Evolutionary conservation across 2,329 filamentous ascomycete species (phyloP).

Genomic region (Apiospora sp.): DNA sequence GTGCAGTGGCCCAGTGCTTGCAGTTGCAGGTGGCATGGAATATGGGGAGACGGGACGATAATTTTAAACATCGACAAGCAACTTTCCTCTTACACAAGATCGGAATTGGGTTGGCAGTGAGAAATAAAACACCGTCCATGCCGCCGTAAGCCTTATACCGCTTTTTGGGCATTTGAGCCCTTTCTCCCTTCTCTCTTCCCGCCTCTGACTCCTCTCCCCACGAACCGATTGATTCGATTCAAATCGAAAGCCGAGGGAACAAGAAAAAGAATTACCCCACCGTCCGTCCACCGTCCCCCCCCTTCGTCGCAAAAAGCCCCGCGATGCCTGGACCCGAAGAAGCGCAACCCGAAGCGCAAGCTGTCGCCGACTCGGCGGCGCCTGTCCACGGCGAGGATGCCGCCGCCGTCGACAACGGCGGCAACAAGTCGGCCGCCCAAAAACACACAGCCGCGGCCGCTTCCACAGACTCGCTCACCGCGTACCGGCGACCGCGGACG

Average conservation of each 20-base stretch:
- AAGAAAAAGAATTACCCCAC: slow-evolving; percentile 12
- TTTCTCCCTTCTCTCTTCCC: neutral
- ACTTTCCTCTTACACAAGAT: slow-evolving; percentile 4
- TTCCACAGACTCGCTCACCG: slow-evolving; percentile 26
- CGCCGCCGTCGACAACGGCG: neutral
- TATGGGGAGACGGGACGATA: neutral
- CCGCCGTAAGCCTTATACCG: slow-evolving; percentile 9
- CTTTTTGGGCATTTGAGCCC: slow-evolving; percentile 16
- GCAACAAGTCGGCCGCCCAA: neutral
- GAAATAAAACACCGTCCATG: slow-evolving; percentile 9
- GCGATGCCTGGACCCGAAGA: slow-evolving; percentile 2
- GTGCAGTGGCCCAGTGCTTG: neutral
- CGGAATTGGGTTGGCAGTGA: neutral
- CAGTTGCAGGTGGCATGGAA: neutral
- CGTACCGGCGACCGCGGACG: slow-evolving; percentile 44
- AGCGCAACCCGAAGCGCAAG: neutral
- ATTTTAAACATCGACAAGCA: slow-evolving; percentile 13
- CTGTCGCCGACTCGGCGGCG: neutral
- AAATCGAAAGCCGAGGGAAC: slow-evolving; percentile 21
- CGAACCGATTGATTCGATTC: slow-evolving; percentile 1
- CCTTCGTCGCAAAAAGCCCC: slow-evolving; percentile 16
- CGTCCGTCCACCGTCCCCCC: neutral
- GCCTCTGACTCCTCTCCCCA: neutral
- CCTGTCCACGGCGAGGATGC: neutral
- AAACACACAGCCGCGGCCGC: neutral